Evolutionary conservation across 2,329 filamentous ascomycete genomes (phyloP).

Genomic region (Epichloe aotearoae): DNA sequence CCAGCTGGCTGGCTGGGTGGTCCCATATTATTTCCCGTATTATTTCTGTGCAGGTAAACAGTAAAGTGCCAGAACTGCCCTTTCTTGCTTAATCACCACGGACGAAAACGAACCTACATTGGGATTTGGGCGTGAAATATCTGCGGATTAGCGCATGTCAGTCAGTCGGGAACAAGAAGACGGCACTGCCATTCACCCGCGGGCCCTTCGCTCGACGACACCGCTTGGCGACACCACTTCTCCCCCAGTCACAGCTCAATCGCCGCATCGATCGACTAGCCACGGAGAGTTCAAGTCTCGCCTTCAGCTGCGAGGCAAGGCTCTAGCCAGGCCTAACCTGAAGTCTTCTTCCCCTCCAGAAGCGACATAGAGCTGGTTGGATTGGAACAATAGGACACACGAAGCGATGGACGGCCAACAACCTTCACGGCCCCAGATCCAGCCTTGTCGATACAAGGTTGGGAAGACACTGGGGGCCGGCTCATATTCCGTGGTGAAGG

Average conservation of each 20-base stretch:
- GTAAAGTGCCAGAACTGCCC: background rate
- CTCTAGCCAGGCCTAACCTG: background rate
- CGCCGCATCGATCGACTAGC: background rate
- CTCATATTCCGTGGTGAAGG: conserved; percentile 96
- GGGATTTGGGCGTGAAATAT: background rate
- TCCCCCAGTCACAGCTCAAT: background rate
- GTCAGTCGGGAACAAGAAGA: too few relatives aligned
- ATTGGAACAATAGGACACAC: background rate
- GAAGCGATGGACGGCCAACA: conserved; percentile 15
- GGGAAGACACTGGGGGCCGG: conserved; percentile 94
- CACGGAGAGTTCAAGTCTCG: background rate
- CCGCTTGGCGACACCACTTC: background rate
- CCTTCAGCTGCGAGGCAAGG: background rate
- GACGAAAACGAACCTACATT: background rate
- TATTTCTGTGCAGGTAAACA: background rate
- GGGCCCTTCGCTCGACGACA: background rate
- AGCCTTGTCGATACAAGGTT: conserved; percentile 96
- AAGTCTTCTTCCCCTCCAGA: background rate
- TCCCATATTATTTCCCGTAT: background rate
- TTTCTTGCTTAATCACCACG: background rate
- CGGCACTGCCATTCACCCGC: too few relatives aligned
- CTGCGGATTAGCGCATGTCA: too few relatives aligned
- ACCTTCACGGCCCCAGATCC: conserved; percentile 48
- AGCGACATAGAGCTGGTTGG: background rate
- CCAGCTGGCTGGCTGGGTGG: background rate